Evolutionary conservation across 1,139 yeast species (phyloP).

Genomic region (Blastobotrys proliferans): DNA sequence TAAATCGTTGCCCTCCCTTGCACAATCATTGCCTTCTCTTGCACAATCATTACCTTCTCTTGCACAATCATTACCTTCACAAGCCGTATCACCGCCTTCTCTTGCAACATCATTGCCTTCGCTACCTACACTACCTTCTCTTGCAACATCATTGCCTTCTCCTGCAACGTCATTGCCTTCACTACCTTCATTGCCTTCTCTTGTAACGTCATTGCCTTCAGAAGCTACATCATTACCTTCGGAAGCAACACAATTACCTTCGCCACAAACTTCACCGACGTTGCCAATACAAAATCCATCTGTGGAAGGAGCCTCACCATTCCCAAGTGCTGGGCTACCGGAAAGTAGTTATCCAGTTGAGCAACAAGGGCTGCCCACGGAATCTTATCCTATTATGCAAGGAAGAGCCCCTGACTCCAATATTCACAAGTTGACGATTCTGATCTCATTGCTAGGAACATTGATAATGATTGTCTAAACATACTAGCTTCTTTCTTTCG

Average conservation of each 20-base stretch:
- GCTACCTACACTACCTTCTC: no score
- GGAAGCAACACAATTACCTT: no score
- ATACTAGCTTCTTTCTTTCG: neutral
- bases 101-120: no score
- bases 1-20: no score
- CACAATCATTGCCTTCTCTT: neutral
- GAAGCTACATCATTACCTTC: no score
- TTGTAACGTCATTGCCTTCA: neutral
- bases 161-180: no score
- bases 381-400: conserved; percentile 1
- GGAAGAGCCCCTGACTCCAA: conserved; percentile 4
- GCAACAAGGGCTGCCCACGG: no score
- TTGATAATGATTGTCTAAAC: no score
- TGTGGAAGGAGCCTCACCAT: no score
- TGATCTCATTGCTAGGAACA: neutral
- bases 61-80: neutral
- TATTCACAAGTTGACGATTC: neutral
- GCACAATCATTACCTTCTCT: neutral
- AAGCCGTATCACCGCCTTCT: neutral
- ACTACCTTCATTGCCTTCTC: neutral
- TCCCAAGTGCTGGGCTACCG: neutral
- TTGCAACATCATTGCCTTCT: no score
- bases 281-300: no score
- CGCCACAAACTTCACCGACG: no score
- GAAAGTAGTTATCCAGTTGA: neutral